Percentiles rank a stretch among this genome's conserved stretches.
These are phyloP conservation scores for Starmerella geochares DNA, from an alignment of 805 yeast species.

Conservation along the genomic window DNA sequence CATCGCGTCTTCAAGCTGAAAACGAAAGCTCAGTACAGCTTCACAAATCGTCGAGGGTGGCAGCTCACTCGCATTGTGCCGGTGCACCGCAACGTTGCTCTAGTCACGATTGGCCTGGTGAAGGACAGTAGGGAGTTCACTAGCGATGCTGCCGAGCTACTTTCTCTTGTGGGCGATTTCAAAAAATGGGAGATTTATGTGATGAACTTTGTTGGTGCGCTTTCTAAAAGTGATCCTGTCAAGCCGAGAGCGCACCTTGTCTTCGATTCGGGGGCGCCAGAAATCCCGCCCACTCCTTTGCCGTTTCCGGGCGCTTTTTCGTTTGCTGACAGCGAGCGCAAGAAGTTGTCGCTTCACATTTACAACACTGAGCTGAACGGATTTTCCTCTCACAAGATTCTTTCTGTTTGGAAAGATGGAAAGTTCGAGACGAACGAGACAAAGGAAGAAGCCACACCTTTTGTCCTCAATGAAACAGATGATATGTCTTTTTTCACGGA, in stretches of 20 bases:
- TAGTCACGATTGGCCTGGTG: constrained; percentile 8
- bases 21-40: constrained; percentile 11
- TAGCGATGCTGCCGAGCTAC: neutral
- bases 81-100: constrained; percentile 8
- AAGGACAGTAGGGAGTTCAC: neutral
- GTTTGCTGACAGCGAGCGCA: neutral
- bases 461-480: constrained; percentile 1
- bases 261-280: constrained; percentile 11
- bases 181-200: constrained; percentile 18
- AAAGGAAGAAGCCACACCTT: neutral
- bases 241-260: constrained; percentile 12
- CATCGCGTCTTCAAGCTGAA: constrained; percentile 9
- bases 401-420: constrained; percentile 10
- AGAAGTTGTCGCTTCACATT: neutral
- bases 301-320: constrained; percentile 7
- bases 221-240: constrained; percentile 11
- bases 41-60: constrained; percentile 11
- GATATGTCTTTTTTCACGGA: constrained; percentile 14
- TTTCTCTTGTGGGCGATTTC: neutral
- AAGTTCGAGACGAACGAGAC: neutral
- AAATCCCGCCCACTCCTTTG: constrained; percentile 8
- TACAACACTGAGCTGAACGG: constrained; percentile 5
- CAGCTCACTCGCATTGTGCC: neutral
- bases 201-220: constrained; percentile 16
- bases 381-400: neutral